Evolutionary conservation across 1,284 basidiomycete genomes (phyloP).

Genomic region (Fomitopsis schrenkii): DNA sequence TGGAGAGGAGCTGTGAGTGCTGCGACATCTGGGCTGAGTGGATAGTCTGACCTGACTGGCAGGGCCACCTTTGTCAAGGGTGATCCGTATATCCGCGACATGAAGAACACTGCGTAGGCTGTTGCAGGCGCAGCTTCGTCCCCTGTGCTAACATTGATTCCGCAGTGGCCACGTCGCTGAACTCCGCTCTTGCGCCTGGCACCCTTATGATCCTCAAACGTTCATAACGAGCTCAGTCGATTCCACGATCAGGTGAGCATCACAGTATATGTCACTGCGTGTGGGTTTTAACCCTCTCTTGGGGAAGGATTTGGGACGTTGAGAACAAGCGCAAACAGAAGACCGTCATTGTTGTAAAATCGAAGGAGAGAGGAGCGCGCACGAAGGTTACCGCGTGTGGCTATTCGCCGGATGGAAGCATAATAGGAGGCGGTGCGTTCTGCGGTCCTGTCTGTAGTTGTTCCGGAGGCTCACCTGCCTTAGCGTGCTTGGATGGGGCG

Average conservation of each 20-base stretch:
- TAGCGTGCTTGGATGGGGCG: slow-evolving; percentile 87
- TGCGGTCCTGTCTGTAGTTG: not conserved
- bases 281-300: not conserved
- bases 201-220: slow-evolving; percentile 76
- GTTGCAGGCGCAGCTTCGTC: not conserved
- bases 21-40: slow-evolving; percentile 17
- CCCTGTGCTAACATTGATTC: slow-evolving; percentile 4
- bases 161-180: slow-evolving; percentile 92
- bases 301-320: slow-evolving; percentile 94
- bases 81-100: slow-evolving; percentile 97
- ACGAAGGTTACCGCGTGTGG: slow-evolving; percentile 88
- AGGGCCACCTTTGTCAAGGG: slow-evolving; percentile 91
- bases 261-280: not conserved
- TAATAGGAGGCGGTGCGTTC: slow-evolving; percentile 80
- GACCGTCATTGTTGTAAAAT: slow-evolving; percentile 92
- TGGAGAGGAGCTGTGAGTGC: slow-evolving; percentile 82
- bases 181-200: slow-evolving; percentile 86
- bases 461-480: slow-evolving; percentile 3
- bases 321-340: slow-evolving; percentile 89
- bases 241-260: slow-evolving; percentile 81
- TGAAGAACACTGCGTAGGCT: slow-evolving; percentile 84
- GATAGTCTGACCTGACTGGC: slow-evolving; percentile 45
- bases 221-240: slow-evolving; percentile 96
- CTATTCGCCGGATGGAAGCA: slow-evolving; percentile 82
- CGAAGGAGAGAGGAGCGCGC: slow-evolving; percentile 91